phyloP scores from a whole-genome alignment of 2,329 filamentous ascomycete genomes.

The Aspergillus udagawae region DNA sequence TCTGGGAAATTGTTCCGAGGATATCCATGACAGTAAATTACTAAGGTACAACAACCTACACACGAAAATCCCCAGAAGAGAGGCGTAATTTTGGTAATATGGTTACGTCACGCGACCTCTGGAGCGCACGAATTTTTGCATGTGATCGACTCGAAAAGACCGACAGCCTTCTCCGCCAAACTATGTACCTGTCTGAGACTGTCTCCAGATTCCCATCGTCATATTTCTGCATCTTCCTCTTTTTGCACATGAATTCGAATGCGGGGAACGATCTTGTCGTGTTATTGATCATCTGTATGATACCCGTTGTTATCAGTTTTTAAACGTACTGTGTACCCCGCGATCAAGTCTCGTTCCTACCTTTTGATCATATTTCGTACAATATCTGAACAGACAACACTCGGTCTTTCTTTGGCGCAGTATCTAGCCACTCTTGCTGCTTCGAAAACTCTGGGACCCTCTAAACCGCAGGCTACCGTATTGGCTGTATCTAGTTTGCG shows the following conservation, averaged over 20 bases:
- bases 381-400: not conserved
- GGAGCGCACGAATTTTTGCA: conserved; percentile 22
- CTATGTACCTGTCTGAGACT: not conserved
- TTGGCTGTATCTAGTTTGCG: not conserved
- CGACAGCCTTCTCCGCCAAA: conserved; percentile 19
- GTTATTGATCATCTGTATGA: not conserved
- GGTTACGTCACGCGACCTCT: conserved; percentile 33
- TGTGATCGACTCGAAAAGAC: conserved; percentile 30
- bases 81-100: conserved; percentile 23
- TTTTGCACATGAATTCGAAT: conserved; percentile 9
- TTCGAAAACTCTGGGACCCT: not conserved
- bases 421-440: not conserved
- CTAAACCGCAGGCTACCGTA: not conserved
- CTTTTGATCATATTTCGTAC: not conserved
- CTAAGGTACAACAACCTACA: not conserved
- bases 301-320: not conserved
- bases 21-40: conserved; percentile 9
- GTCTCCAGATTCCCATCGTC: conserved; percentile 19
- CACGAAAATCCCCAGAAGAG: not conserved
- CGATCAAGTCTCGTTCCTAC: not conserved
- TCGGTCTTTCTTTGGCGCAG: not conserved
- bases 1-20: conserved; percentile 17
- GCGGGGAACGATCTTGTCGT: conserved; percentile 12
- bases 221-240: conserved; percentile 6
- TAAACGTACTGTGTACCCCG: not conserved